Evolutionary conservation across 2,329 filamentous ascomycete species (phyloP), one percentile per base, ranked within the genome.

Genomic region (Colletotrichum tropicicola): DNA sequence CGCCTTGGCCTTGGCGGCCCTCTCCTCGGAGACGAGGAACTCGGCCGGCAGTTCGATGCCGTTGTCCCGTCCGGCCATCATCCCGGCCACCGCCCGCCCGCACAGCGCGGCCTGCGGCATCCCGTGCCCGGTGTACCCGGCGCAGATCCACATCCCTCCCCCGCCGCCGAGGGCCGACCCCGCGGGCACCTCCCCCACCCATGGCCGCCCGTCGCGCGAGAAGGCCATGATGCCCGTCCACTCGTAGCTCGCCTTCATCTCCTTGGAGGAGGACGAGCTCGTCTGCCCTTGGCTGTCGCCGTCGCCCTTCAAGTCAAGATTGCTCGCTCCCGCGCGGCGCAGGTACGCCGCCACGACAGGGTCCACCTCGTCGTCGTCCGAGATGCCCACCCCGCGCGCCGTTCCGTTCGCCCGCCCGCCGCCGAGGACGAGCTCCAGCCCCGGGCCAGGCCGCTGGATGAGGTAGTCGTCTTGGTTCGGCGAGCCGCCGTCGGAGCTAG

Each of bases 221-320:
- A 88, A 94, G 0, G 90, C 92, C 92, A 94, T 94, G 69, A 94
- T 91, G 0, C 92, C 92, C 2, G 90, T 92, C 92, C 92, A 95
- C 73, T 92, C 88, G 73, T 85, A 87, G 28, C 84, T 77, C 9
- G 85, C 82, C 21, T 78, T 72, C 19, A 92, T 75, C 45, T 82
- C 78, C 30, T 82, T 73, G 37, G 77, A 17, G 7, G 17, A 35
- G 4, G 30, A 9, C 30, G 30, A 35, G 19, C 21, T 76, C 35
- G n/a, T n/a, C n/a, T n/a, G n/a, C 81, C 79, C 7, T 75, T 73
- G n/a, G 70, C 58, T 4, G 65, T 75, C 19, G 77, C 62, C 45
- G 70, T 73, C 67, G 2, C 58, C 67, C n/a, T 68, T 68, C 17
- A 87, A 70, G 66, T 82, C 81, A 27, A 89, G 27, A 66, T 25